phyloP scores from a whole-genome alignment of 1,284 basidiomycete species.

The Acaromyces ingoldii region DNA sequence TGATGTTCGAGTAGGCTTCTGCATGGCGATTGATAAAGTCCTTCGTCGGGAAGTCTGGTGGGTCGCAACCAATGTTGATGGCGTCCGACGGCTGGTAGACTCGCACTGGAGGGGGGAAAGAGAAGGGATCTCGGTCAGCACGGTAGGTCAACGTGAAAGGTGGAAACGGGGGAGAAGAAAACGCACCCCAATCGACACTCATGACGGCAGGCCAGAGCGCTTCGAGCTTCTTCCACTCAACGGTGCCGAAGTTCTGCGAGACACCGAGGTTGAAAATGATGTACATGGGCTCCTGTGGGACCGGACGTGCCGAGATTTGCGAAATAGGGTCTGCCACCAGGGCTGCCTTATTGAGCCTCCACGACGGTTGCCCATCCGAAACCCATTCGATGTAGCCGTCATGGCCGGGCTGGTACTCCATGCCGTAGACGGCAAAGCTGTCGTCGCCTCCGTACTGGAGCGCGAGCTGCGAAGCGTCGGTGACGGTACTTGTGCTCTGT shows the following conservation, averaged over 20 bases:
- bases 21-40: constrained; percentile 56
- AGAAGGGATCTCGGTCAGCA: too few relatives aligned
- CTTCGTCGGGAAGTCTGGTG: constrained; percentile 57
- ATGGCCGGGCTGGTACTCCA: constrained; percentile 57
- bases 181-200: constrained; percentile 20
- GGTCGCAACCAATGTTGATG: constrained; percentile 38
- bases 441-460: constrained; percentile 29
- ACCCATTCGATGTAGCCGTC: constrained; percentile 64
- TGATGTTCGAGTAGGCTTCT: constrained; percentile 35
- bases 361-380: constrained; percentile 20
- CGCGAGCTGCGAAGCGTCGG: constrained; percentile 32
- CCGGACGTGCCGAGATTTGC: constrained; percentile 66
- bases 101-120: too few relatives aligned
- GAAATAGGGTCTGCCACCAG: constrained; percentile 64
- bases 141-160: too few relatives aligned
- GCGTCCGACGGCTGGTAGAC: constrained; percentile 31
- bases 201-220: constrained; percentile 28
- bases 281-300: constrained; percentile 59
- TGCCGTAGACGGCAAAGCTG: constrained; percentile 37
- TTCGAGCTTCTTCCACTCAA: constrained; percentile 22
- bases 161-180: too few relatives aligned
- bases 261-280: constrained; percentile 45
- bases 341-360: constrained; percentile 62
- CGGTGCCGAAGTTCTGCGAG: constrained; percentile 29
- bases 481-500: constrained; percentile 57